Evolutionary conservation across 495 filamentous ascomycete species (phyloP).

Genomic region (Baudoinia panamericana): DNA sequence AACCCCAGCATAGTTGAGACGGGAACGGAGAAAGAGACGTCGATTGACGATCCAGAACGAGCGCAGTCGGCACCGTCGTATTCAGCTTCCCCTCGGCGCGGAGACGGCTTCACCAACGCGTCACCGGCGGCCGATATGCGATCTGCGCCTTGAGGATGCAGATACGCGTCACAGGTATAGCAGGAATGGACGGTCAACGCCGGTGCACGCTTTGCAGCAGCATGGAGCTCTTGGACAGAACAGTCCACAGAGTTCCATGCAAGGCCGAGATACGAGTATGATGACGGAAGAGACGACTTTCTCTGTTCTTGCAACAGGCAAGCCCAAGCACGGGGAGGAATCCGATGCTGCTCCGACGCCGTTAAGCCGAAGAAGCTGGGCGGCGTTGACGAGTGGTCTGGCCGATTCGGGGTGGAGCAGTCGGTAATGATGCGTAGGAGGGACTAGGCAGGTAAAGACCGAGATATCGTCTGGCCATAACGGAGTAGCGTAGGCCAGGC

Average conservation of each 20-base stretch:
- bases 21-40: not conserved
- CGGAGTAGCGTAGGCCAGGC: too few species aligned
- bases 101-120: not conserved
- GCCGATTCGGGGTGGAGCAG: slow-evolving; percentile 7
- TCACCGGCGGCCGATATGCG: slow-evolving; percentile 14
- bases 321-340: not conserved
- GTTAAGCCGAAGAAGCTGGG: slow-evolving; percentile 13
- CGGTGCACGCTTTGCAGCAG: slow-evolving; percentile 7
- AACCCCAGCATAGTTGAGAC: too few species aligned
- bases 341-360: not conserved
- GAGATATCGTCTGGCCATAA: not conserved
- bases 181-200: slow-evolving; percentile 10
- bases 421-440: not conserved
- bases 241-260: slow-evolving; percentile 13
- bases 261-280: slow-evolving; percentile 5
- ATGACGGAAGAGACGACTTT: slow-evolving; percentile 15
- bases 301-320: slow-evolving; percentile 14
- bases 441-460: not conserved
- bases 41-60: slow-evolving; percentile 1
- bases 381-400: slow-evolving; percentile 18
- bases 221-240: not conserved
- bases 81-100: not conserved
- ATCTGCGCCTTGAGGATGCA: not conserved
- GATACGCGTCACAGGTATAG: not conserved
- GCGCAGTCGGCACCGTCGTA: not conserved